phyloP scores from a whole-genome alignment of 306 rosid species.

The Erythrophleum fordii region DNA sequence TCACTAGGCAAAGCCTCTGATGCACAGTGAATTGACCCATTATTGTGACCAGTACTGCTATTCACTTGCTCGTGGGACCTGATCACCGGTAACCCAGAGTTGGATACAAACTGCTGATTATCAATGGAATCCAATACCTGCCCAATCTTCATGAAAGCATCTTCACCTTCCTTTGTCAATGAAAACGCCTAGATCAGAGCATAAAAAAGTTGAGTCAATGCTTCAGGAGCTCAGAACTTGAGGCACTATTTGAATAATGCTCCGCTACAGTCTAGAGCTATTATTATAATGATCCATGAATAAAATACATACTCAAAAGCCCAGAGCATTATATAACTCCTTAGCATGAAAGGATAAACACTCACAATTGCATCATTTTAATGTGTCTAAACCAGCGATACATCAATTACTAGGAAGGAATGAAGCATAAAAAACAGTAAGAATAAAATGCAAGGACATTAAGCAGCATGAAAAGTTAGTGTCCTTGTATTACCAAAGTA shows the following conservation, averaged over 20 bases:
- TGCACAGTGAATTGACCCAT: conserved; percentile 38
- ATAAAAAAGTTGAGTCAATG: conserved; percentile 9
- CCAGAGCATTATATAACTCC: conserved; percentile 12
- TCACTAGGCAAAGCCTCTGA: conserved; percentile 50
- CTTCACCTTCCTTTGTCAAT: conserved; percentile 76
- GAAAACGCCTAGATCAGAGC: conserved; percentile 61
- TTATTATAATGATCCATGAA: neutral
- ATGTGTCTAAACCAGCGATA: conserved; percentile 23
- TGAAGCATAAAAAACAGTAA: too few species aligned
- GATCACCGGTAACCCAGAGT: conserved; percentile 45
- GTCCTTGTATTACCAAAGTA: neutral
- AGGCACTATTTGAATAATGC: conserved; percentile 21
- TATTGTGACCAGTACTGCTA: conserved; percentile 49
- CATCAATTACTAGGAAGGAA: neutral
- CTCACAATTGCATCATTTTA: neutral
- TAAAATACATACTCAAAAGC: neutral
- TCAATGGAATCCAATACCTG: conserved; percentile 69
- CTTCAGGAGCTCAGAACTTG: conserved; percentile 1
- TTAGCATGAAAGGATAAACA: neutral
- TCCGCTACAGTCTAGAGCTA: too few species aligned
- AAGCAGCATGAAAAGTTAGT: neutral
- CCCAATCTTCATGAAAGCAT: conserved; percentile 62
- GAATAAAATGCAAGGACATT: too few species aligned
- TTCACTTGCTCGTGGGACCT: conserved; percentile 64
- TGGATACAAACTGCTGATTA: conserved; percentile 49